Evolutionary conservation across 805 yeast species (phyloP).

Genomic region (Brettanomyces naardenensis): DNA sequence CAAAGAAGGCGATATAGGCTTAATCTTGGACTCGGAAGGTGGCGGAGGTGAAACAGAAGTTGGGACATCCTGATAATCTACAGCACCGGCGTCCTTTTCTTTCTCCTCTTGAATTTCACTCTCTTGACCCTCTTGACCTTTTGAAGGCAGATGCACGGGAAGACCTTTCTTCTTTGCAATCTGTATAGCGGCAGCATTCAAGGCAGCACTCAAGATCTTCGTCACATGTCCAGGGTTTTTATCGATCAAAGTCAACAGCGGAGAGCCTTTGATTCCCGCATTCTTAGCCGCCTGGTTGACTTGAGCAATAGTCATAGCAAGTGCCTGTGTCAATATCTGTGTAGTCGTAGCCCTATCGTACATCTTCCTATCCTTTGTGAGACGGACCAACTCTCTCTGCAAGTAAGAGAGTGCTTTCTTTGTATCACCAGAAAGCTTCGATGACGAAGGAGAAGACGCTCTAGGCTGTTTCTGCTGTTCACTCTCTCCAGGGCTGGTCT

Average conservation of each 20-base stretch:
- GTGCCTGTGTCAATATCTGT: slow-evolving; percentile 77
- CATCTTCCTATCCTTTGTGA: slow-evolving; percentile 71
- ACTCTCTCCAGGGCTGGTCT: slow-evolving; percentile 45
- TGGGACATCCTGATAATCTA: too few relatives aligned
- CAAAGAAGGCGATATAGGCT: slow-evolving; percentile 14
- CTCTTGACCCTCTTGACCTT: too few relatives aligned
- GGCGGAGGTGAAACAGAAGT: slow-evolving; percentile 13
- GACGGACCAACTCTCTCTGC: slow-evolving; percentile 76
- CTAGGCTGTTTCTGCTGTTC: slow-evolving; percentile 5
- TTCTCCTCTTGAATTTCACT: too few relatives aligned
- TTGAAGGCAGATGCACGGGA: slow-evolving; percentile 20
- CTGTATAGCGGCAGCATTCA: slow-evolving; percentile 66
- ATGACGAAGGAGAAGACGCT: slow-evolving; percentile 5
- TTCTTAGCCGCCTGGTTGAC: slow-evolving; percentile 83
- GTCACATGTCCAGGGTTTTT: slow-evolving; percentile 77
- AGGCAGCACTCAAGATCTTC: slow-evolving; percentile 69
- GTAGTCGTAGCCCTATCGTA: slow-evolving; percentile 79
- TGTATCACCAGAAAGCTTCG: slow-evolving; percentile 48
- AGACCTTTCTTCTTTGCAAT: slow-evolving; percentile 46
- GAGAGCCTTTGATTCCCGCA: slow-evolving; percentile 73
- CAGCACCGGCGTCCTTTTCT: too few relatives aligned
- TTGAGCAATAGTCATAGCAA: slow-evolving; percentile 89
- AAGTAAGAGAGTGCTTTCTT: slow-evolving; percentile 71
- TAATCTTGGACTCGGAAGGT: slow-evolving; percentile 21
- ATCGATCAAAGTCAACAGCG: slow-evolving; percentile 68